Percentiles rank a stretch among this genome's conserved stretches.
Evolutionary conservation across 2,329 filamentous ascomycete genomes (phyloP).

Genomic region (Alternaria brassicicola): DNA sequence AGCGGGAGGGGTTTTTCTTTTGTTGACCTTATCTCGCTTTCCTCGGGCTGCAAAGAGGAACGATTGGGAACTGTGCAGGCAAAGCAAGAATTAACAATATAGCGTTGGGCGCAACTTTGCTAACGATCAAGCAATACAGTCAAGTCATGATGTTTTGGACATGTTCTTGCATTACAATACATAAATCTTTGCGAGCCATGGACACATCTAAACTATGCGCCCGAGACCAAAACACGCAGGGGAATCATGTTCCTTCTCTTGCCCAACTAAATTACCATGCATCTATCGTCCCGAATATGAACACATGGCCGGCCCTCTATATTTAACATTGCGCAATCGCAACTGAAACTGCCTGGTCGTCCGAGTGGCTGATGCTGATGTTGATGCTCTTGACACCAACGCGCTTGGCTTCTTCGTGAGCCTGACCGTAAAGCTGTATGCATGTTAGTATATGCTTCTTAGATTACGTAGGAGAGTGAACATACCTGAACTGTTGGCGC

Average conservation of each 20-base stretch:
- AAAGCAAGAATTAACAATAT: neutral
- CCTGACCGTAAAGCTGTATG: constrained; percentile 80
- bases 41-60: neutral
- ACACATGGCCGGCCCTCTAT: neutral
- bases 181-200: constrained; percentile 8
- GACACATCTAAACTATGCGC: constrained; percentile 2
- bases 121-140: neutral
- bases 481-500: constrained; percentile 86
- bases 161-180: constrained; percentile 13
- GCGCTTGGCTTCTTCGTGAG: constrained; percentile 80
- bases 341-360: constrained; percentile 91
- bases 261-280: constrained; percentile 1
- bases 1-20: neutral
- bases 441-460: constrained; percentile 16
- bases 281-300: neutral
- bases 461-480: constrained; percentile 18
- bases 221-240: neutral
- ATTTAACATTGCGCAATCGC: constrained; percentile 79
- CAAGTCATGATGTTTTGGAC: neutral
- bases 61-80: neutral
- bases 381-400: constrained; percentile 87
- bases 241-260: neutral
- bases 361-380: constrained; percentile 95
- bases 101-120: neutral
- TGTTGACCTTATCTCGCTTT: constrained; percentile 8